These are phyloP conservation scores for Aspergillus panamensis DNA, from an alignment of 495 filamentous ascomycete species.

Conservation along the genomic window DNA sequence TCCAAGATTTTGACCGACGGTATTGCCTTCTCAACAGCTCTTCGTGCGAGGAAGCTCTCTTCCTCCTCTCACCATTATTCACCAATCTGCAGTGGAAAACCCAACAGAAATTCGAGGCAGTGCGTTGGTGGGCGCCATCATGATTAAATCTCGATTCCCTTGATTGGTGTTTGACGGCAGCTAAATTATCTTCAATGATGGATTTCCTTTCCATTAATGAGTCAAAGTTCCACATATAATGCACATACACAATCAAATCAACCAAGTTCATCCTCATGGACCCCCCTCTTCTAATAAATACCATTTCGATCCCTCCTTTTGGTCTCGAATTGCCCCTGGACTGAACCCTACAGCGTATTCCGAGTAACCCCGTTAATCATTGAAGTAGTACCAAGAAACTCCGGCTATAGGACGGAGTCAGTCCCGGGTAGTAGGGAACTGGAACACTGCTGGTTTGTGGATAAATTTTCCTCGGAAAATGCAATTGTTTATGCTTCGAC, in stretches of 20 bases:
- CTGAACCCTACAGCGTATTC: background rate
- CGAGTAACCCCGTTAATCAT: background rate
- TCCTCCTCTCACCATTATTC: conserved; percentile 10
- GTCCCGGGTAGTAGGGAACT: too few relatives aligned
- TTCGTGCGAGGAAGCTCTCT: background rate
- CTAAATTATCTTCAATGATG: background rate
- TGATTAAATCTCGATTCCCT: background rate
- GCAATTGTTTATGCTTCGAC: too few relatives aligned
- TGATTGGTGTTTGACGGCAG: background rate
- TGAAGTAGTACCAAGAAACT: too few relatives aligned
- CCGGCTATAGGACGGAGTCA: too few relatives aligned
- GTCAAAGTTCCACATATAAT: too few relatives aligned
- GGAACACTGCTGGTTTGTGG: too few relatives aligned
- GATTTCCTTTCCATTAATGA: too few relatives aligned
- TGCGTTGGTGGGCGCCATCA: conserved; percentile 1
- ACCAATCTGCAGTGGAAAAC: conserved; percentile 13
- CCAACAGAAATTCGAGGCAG: conserved; percentile 5
- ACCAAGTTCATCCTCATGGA: too few relatives aligned
- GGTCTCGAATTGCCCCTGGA: background rate
- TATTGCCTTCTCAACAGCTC: conserved; percentile 4
- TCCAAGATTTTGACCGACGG: conserved; percentile 7
- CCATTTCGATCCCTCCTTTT: background rate
- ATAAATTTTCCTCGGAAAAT: too few relatives aligned
- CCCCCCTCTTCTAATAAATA: background rate
- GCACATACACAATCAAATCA: too few relatives aligned